Base-by-base conservation (phyloP, 306 rosid species). In the Gynostemma pentaphyllum region DNA sequence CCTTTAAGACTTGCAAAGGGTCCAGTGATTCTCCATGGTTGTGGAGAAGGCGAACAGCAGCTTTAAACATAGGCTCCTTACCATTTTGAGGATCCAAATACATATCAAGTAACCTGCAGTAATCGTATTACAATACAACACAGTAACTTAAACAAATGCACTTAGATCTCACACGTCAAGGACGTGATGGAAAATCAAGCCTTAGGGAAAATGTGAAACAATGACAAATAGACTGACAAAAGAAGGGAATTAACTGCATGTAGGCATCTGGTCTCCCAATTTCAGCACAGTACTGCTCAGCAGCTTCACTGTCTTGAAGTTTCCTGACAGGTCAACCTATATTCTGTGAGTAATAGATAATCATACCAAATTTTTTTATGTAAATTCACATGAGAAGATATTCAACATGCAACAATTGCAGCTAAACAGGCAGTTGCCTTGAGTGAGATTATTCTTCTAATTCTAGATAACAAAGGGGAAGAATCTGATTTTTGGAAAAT, bases 41-140 rank as follows among this genome's bases (percentile, higher is more conserved):
- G 74, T 92, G 99, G 47, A 92, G 95, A 72, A 92, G 95, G 75
- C 96, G 87, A 76, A 92, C 96, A 65, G 99, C 96, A 72, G 96
- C 94, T 66, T 84, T 92, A 73, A 92, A 92, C 99, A 92, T 92
- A 68, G 99, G 99, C 66, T 92, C 96, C 76, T 88, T 92, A 39
- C 95, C 99, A 70, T 92, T 89, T 78, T 92, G 90, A 46, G 99
- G 96, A 79, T 88, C 90, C 87, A 92, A 79, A 84, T 92, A 92
- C 99, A 92, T 92, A 75, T 92, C 99, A 30, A 92, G 99, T 72
- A 92, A 82, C 85, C 99, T 92, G 81, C 65, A 16, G 73, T 66
- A 62, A 63, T 70, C 67, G 55, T 32, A 56, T 34, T 30, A 64
- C 18, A 64, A 73, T n/a, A 57, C 61, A n/a, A 75, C 34, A 77